Percentiles rank a stretch among this genome's conserved stretches.
Evolutionary conservation across 1,284 basidiomycete species (phyloP).

Genomic region (Trametes versicolor): DNA sequence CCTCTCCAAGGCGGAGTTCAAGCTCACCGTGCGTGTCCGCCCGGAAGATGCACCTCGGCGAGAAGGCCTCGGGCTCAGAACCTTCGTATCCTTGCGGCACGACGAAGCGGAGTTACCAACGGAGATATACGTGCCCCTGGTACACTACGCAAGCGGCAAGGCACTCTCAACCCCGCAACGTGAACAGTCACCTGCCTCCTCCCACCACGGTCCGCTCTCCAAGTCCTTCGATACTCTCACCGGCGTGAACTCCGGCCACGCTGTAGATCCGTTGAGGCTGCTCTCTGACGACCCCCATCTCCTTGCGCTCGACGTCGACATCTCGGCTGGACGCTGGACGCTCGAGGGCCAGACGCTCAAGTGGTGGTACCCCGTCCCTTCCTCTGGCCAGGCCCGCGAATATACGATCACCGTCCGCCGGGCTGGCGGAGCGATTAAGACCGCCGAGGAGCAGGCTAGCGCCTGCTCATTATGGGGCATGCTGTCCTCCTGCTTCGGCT

Average conservation of each 20-base stretch:
- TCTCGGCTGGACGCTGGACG: slow-evolving; percentile 75
- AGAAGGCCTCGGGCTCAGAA: slow-evolving; percentile 28
- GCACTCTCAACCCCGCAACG: slow-evolving; percentile 42
- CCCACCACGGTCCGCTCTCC: slow-evolving; percentile 17
- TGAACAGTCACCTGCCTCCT: slow-evolving; percentile 25
- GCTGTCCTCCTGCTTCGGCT: slow-evolving; percentile 21
- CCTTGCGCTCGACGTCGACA: slow-evolving; percentile 57
- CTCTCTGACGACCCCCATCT: slow-evolving; percentile 26
- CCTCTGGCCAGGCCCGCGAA: slow-evolving; percentile 54
- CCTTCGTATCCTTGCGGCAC: slow-evolving; percentile 33
- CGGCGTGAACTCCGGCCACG: slow-evolving; percentile 8
- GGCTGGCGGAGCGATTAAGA: slow-evolving; percentile 67
- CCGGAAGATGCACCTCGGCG: slow-evolving; percentile 56
- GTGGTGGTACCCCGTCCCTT: slow-evolving; percentile 88
- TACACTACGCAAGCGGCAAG: slow-evolving; percentile 81
- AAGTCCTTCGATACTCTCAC: slow-evolving; percentile 33
- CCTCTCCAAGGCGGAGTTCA: slow-evolving; percentile 75
- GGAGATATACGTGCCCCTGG: slow-evolving; percentile 88
- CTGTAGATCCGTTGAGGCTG: slow-evolving; percentile 14
- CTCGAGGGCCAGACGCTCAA: slow-evolving; percentile 77
- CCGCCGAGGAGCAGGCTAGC: slow-evolving; percentile 26
- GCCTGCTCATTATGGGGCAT: slow-evolving; percentile 15
- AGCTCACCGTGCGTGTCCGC: slow-evolving; percentile 69
- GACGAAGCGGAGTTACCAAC: slow-evolving; percentile 64
- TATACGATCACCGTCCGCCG: slow-evolving; percentile 76